phyloP scores from a whole-genome alignment of 2,329 filamentous ascomycete species.

The Penicillium sp. region DNA sequence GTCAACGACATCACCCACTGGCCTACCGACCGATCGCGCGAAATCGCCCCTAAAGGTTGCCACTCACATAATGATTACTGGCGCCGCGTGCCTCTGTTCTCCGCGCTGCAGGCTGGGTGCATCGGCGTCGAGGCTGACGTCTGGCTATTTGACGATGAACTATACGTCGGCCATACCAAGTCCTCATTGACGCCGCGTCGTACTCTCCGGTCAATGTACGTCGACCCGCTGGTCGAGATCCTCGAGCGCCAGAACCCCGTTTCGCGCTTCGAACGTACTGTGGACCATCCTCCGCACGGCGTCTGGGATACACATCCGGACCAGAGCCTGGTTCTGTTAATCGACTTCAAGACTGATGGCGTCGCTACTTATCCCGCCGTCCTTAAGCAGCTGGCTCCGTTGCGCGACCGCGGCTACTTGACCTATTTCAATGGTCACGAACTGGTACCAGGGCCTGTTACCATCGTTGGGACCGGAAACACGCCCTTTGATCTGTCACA shows the following conservation, averaged over 20 bases:
- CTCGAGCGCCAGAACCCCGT: constrained; percentile 48
- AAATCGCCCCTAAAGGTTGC: constrained; percentile 48
- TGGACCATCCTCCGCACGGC: constrained; percentile 37
- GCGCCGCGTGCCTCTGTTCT: constrained; percentile 51
- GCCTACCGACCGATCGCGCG: constrained; percentile 49
- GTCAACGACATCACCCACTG: constrained; percentile 37
- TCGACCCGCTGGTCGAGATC: constrained; percentile 49
- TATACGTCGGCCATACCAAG: constrained; percentile 52
- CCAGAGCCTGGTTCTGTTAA: constrained; percentile 49
- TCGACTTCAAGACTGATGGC: constrained; percentile 48
- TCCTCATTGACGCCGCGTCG: constrained; percentile 43
- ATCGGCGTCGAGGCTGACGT: constrained; percentile 55
- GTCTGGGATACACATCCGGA: constrained; percentile 49
- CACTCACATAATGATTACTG: constrained; percentile 59
- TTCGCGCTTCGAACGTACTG: constrained; percentile 33
- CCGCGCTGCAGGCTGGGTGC: constrained; percentile 52
- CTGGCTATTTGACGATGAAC: constrained; percentile 50
- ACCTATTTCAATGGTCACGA: constrained; percentile 47
- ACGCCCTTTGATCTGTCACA: constrained; percentile 47
- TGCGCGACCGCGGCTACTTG: constrained; percentile 48
- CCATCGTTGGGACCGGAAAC: constrained; percentile 52
- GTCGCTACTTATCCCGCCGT: constrained; percentile 36
- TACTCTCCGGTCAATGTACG: constrained; percentile 50
- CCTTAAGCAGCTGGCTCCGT: constrained; percentile 41
- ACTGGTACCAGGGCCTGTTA: constrained; percentile 45